Evolutionary conservation across 2,329 filamentous ascomycete genomes (phyloP).

Genomic region (Cyphellophora europaea): DNA sequence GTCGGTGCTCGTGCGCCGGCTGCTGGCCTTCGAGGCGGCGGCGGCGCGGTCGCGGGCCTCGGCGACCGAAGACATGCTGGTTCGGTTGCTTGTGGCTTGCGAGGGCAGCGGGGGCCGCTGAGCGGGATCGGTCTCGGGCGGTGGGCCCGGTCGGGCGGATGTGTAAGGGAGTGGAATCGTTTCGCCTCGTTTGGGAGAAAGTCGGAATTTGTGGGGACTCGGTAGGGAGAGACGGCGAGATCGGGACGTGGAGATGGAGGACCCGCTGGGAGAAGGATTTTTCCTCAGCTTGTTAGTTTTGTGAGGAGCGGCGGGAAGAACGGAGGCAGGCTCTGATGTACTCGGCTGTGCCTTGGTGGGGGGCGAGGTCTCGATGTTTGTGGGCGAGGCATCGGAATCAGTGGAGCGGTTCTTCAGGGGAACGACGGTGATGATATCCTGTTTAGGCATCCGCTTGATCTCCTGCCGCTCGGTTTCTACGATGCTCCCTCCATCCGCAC

Average conservation of each 20-base stretch:
- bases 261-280: too few relatives aligned
- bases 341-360: background rate
- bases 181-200: too few relatives aligned
- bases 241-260: too few relatives aligned
- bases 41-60: too few relatives aligned
- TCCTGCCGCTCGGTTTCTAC: background rate
- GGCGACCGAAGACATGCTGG: too few relatives aligned
- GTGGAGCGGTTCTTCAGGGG: background rate
- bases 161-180: background rate
- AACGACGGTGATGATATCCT: conserved; percentile 3
- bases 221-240: too few relatives aligned
- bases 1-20: too few relatives aligned
- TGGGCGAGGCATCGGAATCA: background rate
- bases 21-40: too few relatives aligned
- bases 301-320: too few relatives aligned
- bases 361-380: background rate
- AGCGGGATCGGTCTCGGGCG: background rate
- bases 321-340: too few relatives aligned
- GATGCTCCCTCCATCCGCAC: background rate
- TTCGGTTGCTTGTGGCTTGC: background rate
- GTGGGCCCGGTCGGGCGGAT: background rate
- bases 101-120: background rate
- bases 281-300: too few relatives aligned
- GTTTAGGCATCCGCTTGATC: background rate
- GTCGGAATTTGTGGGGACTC: too few relatives aligned